Evolutionary conservation across 768 basidiomycete species (phyloP).

Genomic region (Rhodotorula taiwanensis): DNA sequence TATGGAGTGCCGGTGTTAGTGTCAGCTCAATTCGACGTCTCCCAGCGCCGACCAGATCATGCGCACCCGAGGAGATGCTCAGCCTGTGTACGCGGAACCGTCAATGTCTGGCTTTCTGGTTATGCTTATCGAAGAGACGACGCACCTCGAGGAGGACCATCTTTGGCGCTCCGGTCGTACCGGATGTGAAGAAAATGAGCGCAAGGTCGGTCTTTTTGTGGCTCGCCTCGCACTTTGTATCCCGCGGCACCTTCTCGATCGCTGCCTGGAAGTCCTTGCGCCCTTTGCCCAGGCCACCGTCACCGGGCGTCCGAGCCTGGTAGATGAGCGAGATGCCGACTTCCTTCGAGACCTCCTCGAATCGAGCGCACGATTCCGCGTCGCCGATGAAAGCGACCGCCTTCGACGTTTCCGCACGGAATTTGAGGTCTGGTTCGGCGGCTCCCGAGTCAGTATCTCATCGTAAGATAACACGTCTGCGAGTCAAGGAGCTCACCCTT

Average conservation of each 20-base stretch:
- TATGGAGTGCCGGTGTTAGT: no score
- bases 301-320: constrained; percentile 9
- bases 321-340: constrained; percentile 18
- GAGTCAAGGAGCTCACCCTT: constrained; percentile 17
- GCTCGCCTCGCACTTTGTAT: constrained; percentile 3
- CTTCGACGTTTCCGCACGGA: constrained; percentile 12
- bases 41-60: not conserved
- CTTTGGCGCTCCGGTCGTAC: constrained; percentile 30
- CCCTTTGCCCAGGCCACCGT: not conserved
- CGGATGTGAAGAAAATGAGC: constrained; percentile 27
- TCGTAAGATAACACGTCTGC: no score
- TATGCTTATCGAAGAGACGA: constrained; percentile 6
- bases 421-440: constrained; percentile 34
- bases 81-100: not conserved
- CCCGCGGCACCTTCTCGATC: not conserved
- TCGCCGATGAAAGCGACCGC: constrained; percentile 32
- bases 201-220: constrained; percentile 13
- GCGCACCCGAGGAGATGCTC: not conserved
- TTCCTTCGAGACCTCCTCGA: constrained; percentile 12
- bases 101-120: no score
- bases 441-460: no score
- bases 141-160: constrained; percentile 18
- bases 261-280: constrained; percentile 13
- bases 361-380: constrained; percentile 3
- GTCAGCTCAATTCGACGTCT: no score